Base-by-base conservation (phyloP, 1,139 yeast species). In the Candida sp. region DNA sequence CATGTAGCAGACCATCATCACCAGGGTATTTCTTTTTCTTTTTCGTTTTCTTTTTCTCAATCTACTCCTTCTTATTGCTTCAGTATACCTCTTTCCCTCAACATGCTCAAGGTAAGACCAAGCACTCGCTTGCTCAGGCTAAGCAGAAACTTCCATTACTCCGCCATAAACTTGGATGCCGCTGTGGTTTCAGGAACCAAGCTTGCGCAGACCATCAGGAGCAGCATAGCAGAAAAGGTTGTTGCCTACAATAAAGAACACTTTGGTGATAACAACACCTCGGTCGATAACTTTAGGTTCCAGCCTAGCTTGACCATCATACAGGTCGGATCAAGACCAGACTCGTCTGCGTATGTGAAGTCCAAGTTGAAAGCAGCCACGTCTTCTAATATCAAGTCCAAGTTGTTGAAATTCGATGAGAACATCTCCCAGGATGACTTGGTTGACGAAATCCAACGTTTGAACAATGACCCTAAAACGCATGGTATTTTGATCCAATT, bases 321-420 rank as follows among this genome's bases (percentile, higher is more conserved):
- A 53, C 96, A 88, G 68, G 90, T 88, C 43, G 96, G 96, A 49
- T 72, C 76, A 34, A 78, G 93, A 61, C 90, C 92, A 6, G 96
- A 88, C 62, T 87, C 94, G 0, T 80, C 90, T 0, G 86, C 91
- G 0, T 88, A 88, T 66, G 94, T 88, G 40, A 79, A 85, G 53
- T 85, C 89, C 76, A 88, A 88, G 65, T 70, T 86, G 52, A 87
- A 86, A 66, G 90, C 93, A 5, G 90, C 92, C 25, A 72, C 78
- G 40, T 85, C 86, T 41, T 84, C 90, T 46, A 87, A 87, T 55
- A 84, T 88, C 50, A 70, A 72, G 28, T 86, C 90, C 50, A 71
- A 74, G 27, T 76, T 86, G 52, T 69, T 85, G 56, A 84, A 84
- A 56, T 73, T 86, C 46, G 84, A 83, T 44, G 85, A 78, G 48